Evolutionary conservation across 176 grass and related monocot species (phyloP), one percentile per base, ranked within the genome.

Genomic region (Chloris gayana): DNA sequence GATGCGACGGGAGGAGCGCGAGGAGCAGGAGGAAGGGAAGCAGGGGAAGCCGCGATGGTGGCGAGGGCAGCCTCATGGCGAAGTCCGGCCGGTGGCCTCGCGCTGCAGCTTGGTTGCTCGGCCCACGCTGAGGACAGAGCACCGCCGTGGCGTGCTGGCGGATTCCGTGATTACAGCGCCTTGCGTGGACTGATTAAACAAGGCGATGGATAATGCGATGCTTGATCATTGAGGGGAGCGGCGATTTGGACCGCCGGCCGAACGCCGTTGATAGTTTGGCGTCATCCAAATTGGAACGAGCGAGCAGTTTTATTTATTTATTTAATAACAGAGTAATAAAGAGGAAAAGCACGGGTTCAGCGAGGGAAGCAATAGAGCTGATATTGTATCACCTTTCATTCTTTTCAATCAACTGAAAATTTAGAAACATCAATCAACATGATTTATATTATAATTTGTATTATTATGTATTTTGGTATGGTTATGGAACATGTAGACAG

Each of bases 21-120:
- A 87, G 53, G 75, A 90, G 75, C 31, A 90, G 45, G 9, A 83
- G 41, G 51, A 74, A 30, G 33, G 46, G 70, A 2, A 75, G 21
- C 1, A 79, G 27, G 25, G 38, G 68, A 14, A 69, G 68, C 51
- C 24, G 62, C 32, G 14, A 15, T 29, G 21, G 75, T 42, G 25
- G 35, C 9, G 37, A 47, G 6, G 47, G 62, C 29, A 18, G 62
- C 26, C 70, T 76, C 88, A 91, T 91, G 44, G 63, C 80, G 63
- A 74, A 37, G 33, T 76, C 67, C 18, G 17, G 88, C 67, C 33
- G 59, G 46, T 33, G 37, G 57, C 37, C 37, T 47, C 38, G 56
- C 21, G 72, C 75, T 60, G 60, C 77, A 11, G 34, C 51, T 37
- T 6, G 35, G 34, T 35, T 35, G 44, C 31, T 14, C 29, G 14